Evolutionary conservation across 331 rosid genomes (phyloP).

Genomic region (Cydonia oblonga): DNA sequence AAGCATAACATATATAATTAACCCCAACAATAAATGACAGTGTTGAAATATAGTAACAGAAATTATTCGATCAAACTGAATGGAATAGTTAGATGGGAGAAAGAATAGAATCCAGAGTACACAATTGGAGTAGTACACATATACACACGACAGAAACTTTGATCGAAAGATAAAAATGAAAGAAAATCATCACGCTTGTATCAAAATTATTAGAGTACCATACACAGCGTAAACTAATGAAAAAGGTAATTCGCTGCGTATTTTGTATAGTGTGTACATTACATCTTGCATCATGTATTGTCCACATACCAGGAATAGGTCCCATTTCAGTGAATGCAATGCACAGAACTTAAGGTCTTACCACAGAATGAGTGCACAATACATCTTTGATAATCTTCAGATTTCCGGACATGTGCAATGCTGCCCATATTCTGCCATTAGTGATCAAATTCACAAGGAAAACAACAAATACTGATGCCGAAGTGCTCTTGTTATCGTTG

Average conservation of each 20-base stretch:
- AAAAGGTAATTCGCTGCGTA: not conserved
- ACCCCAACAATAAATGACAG: not conserved
- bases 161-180: not conserved
- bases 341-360: not conserved
- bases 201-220: not conserved
- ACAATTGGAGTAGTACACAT: not conserved
- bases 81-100: not conserved
- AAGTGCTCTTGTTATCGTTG: not conserved
- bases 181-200: not conserved
- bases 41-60: not conserved
- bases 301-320: not conserved
- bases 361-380: conserved; percentile 6
- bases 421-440: conserved; percentile 11
- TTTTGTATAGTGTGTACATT: not conserved
- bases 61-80: not conserved
- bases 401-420: conserved; percentile 1
- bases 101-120: not conserved
- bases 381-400: conserved; percentile 1
- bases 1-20: not conserved
- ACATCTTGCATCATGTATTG: not conserved
- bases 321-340: not conserved
- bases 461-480: not conserved
- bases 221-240: not conserved
- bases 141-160: not conserved
- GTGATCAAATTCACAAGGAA: conserved; percentile 3